Evolutionary conservation across 2,329 filamentous ascomycete species (phyloP).

Genomic region (Cladosporium sp.): DNA sequence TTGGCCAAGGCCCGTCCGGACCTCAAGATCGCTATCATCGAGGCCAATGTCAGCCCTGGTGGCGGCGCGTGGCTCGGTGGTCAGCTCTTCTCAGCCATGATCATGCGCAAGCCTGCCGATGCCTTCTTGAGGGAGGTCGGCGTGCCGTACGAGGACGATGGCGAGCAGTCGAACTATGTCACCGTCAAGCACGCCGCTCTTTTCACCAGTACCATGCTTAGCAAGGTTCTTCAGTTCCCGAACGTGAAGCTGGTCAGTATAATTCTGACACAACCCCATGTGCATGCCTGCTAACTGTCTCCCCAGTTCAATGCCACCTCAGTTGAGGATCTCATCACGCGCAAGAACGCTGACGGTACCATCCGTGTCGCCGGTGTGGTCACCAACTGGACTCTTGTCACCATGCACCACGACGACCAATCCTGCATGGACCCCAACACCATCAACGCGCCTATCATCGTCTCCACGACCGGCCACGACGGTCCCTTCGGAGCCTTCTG

Average conservation of each 20-base stretch:
- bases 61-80: conserved; percentile 91
- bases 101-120: conserved; percentile 90
- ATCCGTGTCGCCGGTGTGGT: conserved; percentile 83
- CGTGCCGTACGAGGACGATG: conserved; percentile 83
- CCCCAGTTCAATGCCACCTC: conserved; percentile 76
- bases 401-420: conserved; percentile 55
- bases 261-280: too few relatives aligned
- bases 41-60: conserved; percentile 80
- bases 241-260: conserved; percentile 71
- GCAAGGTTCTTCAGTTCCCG: conserved; percentile 75
- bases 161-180: conserved; percentile 61
- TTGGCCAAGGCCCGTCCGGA: conserved; percentile 80
- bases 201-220: conserved; percentile 83
- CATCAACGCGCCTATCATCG: conserved; percentile 84
- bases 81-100: conserved; percentile 92
- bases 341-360: conserved; percentile 48
- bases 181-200: conserved; percentile 92
- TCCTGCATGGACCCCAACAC: conserved; percentile 97
- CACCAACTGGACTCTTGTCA: conserved; percentile 92
- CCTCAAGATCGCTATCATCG: conserved; percentile 85
- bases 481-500: conserved; percentile 87
- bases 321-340: conserved; percentile 89
- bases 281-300: neutral
- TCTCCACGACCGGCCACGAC: conserved; percentile 88
- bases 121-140: conserved; percentile 76